Base-by-base conservation (phyloP, 768 basidiomycete species). In the Tubosaeta sp. region DNA sequence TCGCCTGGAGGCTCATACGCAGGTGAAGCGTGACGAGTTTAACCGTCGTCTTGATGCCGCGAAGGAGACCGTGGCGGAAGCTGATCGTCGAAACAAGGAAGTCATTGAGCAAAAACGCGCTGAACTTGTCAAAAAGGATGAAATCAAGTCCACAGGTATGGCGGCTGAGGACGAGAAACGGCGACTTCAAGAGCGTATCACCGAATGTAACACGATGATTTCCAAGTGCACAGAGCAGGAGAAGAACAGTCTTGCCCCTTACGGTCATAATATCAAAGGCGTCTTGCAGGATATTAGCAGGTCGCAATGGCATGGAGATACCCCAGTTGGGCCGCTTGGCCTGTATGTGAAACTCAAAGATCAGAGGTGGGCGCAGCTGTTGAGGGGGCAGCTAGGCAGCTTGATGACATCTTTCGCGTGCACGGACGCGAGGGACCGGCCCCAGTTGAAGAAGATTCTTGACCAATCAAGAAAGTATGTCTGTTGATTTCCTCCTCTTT, bases 281-380 rank as follows among this genome's bases (percentile, higher is more conserved):
- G 76, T 91, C 8, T 60, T 89, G 41, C 74, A 74, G 10, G 71
- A 68, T 37, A 83, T 94, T 49, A 64, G 69, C 41, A 61, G 59
- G 27, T 72, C 69, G 65, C 70, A 51, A 6, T 92, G 91, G 91
- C 55, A 71, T 26, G 90, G 90, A 4, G 76, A 83, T 43, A 62
- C 61, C 17, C 88, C 89, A 0, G 67, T 90, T 32, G 91, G 91
- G 0, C 95, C 95, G 0, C 72, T 97, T 25, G 95, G 95, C 0
- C 55, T 79, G 45, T 78, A 82, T 64, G 86, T 97, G 61, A 86
- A 84, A 60, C 79, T 91, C 34, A 80, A 75, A 59, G 88, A 95
- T 45, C 61, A 72, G 54, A 70, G 62, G 31, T 97, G 89, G 81
- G 84, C 81, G 0, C 71, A 71, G 1, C 58, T 91, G n/a, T 67